Evolutionary conservation across 441 rosid species (phyloP).

Genomic region (Sinapis alba): DNA sequence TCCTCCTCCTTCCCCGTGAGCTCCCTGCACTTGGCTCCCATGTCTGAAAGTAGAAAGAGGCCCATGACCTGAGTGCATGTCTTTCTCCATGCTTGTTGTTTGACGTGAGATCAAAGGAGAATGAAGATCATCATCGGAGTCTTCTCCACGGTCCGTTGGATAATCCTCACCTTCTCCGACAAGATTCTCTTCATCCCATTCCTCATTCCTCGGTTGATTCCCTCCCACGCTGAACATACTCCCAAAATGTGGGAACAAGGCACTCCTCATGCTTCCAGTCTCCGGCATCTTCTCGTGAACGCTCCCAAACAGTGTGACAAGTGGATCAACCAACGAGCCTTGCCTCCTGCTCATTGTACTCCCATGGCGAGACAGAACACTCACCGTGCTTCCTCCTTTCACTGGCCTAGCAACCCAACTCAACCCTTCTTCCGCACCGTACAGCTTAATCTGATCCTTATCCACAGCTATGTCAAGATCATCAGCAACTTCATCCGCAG

Average conservation of each 20-base stretch:
- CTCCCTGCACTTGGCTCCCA: conserved; percentile 66
- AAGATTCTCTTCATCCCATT: conserved; percentile 89
- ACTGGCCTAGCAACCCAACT: conserved; percentile 66
- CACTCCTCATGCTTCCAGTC: conserved; percentile 85
- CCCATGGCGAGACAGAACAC: conserved; percentile 76
- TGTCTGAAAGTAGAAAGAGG: conserved; percentile 57
- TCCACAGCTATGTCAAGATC: conserved; percentile 52
- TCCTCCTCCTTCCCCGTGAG: conserved; percentile 52
- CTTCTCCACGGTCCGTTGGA: conserved; percentile 70
- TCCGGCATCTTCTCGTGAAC: conserved; percentile 88
- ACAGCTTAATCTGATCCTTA: conserved; percentile 54
- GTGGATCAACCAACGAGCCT: conserved; percentile 80
- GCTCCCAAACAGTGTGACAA: conserved; percentile 93
- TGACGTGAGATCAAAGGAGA: conserved; percentile 97
- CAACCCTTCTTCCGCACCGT: conserved; percentile 54
- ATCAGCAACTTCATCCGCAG: conserved; percentile 44
- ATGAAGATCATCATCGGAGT: conserved; percentile 77
- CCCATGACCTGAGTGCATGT: conserved; percentile 58
- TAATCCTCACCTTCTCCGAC: conserved; percentile 76
- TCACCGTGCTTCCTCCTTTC: conserved; percentile 48
- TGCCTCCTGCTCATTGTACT: conserved; percentile 58
- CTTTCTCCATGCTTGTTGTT: conserved; percentile 78
- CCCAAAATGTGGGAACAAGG: conserved; percentile 89
- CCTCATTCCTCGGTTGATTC: conserved; percentile 57
- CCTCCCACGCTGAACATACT: conserved; percentile 94